phyloP scores from a whole-genome alignment of 495 filamentous ascomycete genomes.

The Aspergillus sclerotiicarbonarius region DNA sequence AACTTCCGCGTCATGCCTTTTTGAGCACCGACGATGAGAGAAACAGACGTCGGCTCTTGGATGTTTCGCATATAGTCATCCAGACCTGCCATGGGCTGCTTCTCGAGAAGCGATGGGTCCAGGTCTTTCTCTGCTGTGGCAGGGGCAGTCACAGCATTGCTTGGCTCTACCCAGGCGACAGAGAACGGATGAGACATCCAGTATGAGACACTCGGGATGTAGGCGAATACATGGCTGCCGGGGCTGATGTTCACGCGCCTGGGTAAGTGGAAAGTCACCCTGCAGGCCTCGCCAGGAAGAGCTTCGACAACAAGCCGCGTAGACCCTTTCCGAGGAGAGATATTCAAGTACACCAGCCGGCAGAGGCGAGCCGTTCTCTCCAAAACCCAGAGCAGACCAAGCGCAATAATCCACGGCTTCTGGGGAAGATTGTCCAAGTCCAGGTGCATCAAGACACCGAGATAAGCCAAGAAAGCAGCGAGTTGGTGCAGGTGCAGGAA shows the following conservation, averaged over 20 bases:
- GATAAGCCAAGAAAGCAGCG: constrained; percentile 59
- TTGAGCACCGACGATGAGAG: constrained; percentile 73
- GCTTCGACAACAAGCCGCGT: constrained; percentile 49
- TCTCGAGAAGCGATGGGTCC: constrained; percentile 33
- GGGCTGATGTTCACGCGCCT: constrained; percentile 71
- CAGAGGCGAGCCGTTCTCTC: constrained; percentile 59
- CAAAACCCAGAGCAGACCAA: constrained; percentile 62
- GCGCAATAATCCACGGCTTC: constrained; percentile 57
- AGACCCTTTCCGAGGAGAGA: constrained; percentile 34
- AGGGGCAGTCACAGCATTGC: constrained; percentile 22
- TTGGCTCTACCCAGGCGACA: constrained; percentile 53
- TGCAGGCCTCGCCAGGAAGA: constrained; percentile 54
- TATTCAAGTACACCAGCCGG: constrained; percentile 60
- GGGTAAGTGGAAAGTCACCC: constrained; percentile 70
- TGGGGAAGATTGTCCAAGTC: constrained; percentile 59
- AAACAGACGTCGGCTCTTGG: constrained; percentile 57
- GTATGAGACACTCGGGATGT: constrained; percentile 70
- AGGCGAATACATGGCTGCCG: constrained; percentile 78
- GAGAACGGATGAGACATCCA: constrained; percentile 66
- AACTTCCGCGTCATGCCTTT: constrained; percentile 81
- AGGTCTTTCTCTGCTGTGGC: constrained; percentile 1
- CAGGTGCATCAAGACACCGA: constrained; percentile 70
- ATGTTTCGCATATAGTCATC: constrained; percentile 21
- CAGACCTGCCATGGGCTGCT: constrained; percentile 37
- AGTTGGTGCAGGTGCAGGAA: constrained; percentile 80